Conservation (phyloP, 1,284 basidiomycete species). For the Malassezia equina region DNA sequence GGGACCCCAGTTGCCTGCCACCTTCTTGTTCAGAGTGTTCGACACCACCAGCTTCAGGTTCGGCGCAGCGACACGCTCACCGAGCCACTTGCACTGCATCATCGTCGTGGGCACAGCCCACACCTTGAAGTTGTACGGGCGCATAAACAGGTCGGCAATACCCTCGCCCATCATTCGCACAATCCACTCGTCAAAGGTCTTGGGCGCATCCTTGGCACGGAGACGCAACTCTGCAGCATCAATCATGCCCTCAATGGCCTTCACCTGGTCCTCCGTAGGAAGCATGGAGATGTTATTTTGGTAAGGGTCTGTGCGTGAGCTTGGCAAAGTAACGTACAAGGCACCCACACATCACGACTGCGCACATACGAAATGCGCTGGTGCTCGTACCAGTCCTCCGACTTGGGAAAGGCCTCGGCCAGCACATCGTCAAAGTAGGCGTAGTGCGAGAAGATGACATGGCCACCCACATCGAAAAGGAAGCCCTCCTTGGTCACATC, state of each 20-base stretch:
- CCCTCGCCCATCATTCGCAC: slow-evolving; percentile 52
- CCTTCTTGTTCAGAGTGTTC: slow-evolving; percentile 53
- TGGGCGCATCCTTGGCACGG: slow-evolving; percentile 47
- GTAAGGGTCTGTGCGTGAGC: slow-evolving; percentile 29
- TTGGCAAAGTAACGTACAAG: slow-evolving; percentile 32
- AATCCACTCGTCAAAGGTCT: slow-evolving; percentile 53
- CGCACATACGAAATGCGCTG: slow-evolving; percentile 54
- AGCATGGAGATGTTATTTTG: slow-evolving; percentile 54
- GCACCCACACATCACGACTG: slow-evolving; percentile 52
- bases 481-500: slow-evolving; percentile 53
- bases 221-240: slow-evolving; percentile 48
- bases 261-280: slow-evolving; percentile 52
- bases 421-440: slow-evolving; percentile 54
- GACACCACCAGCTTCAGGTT: slow-evolving; percentile 52
- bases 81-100: slow-evolving; percentile 56
- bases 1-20: slow-evolving; percentile 54
- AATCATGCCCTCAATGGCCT: slow-evolving; percentile 54
- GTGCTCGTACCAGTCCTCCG: slow-evolving; percentile 53
- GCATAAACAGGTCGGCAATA: slow-evolving; percentile 54
- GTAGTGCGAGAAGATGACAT: slow-evolving; percentile 56
- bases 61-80: slow-evolving; percentile 54
- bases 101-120: slow-evolving; percentile 53
- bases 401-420: slow-evolving; percentile 51
- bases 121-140: slow-evolving; percentile 55
- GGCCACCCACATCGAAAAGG: slow-evolving; percentile 54